Conservation (phyloP, 805 yeast species). For the Schwanniomyces yamadae region DNA sequence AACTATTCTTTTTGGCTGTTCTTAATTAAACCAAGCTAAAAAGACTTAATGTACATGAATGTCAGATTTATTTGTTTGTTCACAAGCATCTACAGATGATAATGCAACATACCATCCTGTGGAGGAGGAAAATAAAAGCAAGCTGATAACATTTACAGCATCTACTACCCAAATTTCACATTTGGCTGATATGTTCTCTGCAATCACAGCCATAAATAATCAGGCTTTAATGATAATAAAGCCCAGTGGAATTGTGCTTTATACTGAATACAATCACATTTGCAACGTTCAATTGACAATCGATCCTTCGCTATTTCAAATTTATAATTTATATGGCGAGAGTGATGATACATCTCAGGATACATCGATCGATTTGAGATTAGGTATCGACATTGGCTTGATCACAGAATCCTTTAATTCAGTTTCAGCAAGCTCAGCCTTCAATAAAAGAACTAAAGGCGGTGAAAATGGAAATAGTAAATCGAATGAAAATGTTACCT, state of each 20-base stretch:
- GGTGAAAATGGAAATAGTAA: slow-evolving; percentile 2
- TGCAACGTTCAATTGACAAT: slow-evolving; percentile 33
- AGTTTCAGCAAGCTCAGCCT: slow-evolving; percentile 19
- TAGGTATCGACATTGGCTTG: slow-evolving; percentile 38
- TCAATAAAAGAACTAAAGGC: slow-evolving; percentile 7
- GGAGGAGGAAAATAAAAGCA: background rate
- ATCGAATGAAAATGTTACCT: slow-evolving; percentile 21
- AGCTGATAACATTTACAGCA: slow-evolving; percentile 25
- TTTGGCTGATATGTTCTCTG: slow-evolving; percentile 34
- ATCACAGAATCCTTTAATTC: slow-evolving; percentile 36
- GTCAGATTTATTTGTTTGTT: slow-evolving; percentile 1
- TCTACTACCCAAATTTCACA: slow-evolving; percentile 39
- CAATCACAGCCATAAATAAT: slow-evolving; percentile 28
- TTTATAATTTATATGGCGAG: slow-evolving; percentile 21
- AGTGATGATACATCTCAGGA: slow-evolving; percentile 5
- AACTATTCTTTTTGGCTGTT: too few species aligned
- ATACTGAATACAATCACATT: slow-evolving; percentile 37
- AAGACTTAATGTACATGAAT: slow-evolving; percentile 1
- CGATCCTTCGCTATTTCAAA: slow-evolving; percentile 36
- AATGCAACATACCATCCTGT: background rate
- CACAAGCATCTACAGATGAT: background rate
- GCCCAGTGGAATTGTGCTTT: slow-evolving; percentile 31
- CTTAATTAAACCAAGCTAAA: too few species aligned
- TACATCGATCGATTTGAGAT: slow-evolving; percentile 12
- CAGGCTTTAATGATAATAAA: slow-evolving; percentile 37